These are phyloP conservation scores for Lanzia echinophila DNA, from an alignment of 2,329 filamentous ascomycete species.

Conservation along the genomic window DNA sequence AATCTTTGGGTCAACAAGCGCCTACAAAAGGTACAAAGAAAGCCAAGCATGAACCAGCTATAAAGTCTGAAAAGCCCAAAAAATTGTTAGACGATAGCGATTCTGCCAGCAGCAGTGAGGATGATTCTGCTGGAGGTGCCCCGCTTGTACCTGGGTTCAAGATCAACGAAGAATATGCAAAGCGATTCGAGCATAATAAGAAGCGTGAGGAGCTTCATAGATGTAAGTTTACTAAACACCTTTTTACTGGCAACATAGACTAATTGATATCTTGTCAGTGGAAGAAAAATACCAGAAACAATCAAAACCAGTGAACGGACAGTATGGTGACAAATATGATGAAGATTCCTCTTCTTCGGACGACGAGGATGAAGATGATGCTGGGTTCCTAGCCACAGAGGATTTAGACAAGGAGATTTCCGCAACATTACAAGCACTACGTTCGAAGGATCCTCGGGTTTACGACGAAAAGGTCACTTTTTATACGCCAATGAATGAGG, in stretches of 20 bases:
- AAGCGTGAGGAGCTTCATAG: constrained; percentile 81
- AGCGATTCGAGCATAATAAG: constrained; percentile 92
- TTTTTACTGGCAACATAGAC: constrained; percentile 20
- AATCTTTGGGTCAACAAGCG: constrained; percentile 17
- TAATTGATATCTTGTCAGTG: constrained; percentile 43
- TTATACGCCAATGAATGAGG: constrained; percentile 60
- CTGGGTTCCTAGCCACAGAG: constrained; percentile 78
- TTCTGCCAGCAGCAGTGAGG: constrained; percentile 28
- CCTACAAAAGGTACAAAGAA: constrained; percentile 24
- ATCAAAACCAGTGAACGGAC: constrained; percentile 34
- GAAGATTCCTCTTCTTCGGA: constrained; percentile 60
- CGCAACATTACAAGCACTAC: constrained; percentile 79
- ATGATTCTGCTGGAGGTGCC: constrained; percentile 32
- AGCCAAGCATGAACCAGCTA: constrained; percentile 18
- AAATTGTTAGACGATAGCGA: constrained; percentile 45
- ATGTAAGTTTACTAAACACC: constrained; percentile 39
- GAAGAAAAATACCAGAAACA: constrained; percentile 72
- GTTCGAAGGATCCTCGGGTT: constrained; percentile 82
- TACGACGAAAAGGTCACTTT: constrained; percentile 79
- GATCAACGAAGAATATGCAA: constrained; percentile 86
- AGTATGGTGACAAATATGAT: constrained; percentile 38
- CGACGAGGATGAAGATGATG: constrained; percentile 83
- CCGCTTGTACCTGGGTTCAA: constrained; percentile 49
- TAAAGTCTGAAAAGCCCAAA: constrained; percentile 15
- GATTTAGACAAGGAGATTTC: constrained; percentile 81